These are phyloP conservation scores for Cafeteria roenbergensis DNA, from an alignment of 108 stramenopile genomes.

Conservation along the genomic window DNA sequence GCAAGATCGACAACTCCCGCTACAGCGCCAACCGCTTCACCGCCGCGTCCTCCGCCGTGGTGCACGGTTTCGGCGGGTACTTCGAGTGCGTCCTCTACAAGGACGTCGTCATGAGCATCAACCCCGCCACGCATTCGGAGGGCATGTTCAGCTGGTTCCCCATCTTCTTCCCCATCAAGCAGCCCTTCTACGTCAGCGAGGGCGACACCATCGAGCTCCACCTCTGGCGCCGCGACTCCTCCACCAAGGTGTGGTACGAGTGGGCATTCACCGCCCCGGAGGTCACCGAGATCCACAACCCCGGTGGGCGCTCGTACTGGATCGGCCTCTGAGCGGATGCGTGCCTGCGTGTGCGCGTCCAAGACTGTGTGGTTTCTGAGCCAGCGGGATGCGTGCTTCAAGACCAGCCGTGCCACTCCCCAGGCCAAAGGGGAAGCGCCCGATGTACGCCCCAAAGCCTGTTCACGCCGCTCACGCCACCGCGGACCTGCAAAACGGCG, in stretches of 20 bases:
- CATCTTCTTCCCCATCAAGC: constrained; percentile 69
- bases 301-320: background rate
- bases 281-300: constrained; percentile 33
- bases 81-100: constrained; percentile 75
- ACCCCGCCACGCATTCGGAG: constrained; percentile 67
- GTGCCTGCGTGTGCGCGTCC: no score
- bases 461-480: no score
- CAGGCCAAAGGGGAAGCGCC: no score
- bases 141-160: constrained; percentile 97
- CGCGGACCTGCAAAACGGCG: no score
- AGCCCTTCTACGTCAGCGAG: constrained; percentile 56
- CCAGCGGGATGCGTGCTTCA: no score
- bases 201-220: constrained; percentile 54
- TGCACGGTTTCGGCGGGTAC: constrained; percentile 84
- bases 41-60: constrained; percentile 6
- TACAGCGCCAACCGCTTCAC: constrained; percentile 16
- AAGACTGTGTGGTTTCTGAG: no score
- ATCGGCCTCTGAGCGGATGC: background rate
- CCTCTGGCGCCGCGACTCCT: constrained; percentile 52
- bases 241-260: constrained; percentile 83
- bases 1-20: constrained; percentile 32
- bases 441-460: no score
- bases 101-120: constrained; percentile 63
- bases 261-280: constrained; percentile 62
- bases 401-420: no score